Percentiles rank a stretch among this genome's conserved stretches.
Conservation (phyloP, 2,329 filamentous ascomycete genomes). For the Aspergillus costaricaensis region DNA sequence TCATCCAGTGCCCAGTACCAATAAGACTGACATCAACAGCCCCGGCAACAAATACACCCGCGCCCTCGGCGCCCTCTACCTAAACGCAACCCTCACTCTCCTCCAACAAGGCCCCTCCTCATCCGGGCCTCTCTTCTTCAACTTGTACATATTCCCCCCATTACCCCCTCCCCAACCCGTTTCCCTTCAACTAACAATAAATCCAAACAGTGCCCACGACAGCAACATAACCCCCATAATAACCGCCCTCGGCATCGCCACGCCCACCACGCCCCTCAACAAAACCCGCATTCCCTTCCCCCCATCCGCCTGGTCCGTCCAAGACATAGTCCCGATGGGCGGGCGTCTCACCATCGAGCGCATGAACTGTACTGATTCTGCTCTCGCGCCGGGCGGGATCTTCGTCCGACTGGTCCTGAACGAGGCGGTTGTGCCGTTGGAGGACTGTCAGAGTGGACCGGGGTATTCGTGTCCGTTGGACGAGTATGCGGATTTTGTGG, state of each 20-base stretch:
- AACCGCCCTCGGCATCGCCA: constrained; percentile 21
- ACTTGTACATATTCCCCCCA: constrained; percentile 10
- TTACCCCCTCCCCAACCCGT: not conserved
- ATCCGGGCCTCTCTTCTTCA: constrained; percentile 16
- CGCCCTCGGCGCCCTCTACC: constrained; percentile 25
- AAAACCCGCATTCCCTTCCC: constrained; percentile 22
- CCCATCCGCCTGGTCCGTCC: constrained; percentile 16
- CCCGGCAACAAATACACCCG: constrained; percentile 23
- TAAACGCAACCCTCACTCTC: constrained; percentile 22
- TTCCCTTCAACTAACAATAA: not conserved
- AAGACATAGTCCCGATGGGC: constrained; percentile 24
- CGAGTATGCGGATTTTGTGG: constrained; percentile 15
- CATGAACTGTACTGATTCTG: constrained; percentile 23
- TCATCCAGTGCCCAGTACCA: not conserved
- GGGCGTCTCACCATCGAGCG: constrained; percentile 28
- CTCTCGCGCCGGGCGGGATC: constrained; percentile 12
- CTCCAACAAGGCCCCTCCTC: constrained; percentile 23
- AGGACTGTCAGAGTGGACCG: constrained; percentile 20
- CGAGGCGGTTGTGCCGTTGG: constrained; percentile 25
- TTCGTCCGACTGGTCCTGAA: constrained; percentile 27
- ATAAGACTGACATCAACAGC: not conserved
- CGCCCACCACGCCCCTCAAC: constrained; percentile 20
- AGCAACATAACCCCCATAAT: constrained; percentile 25
- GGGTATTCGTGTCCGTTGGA: constrained; percentile 22
- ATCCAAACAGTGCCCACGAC: constrained; percentile 8